Evolutionary conservation across 2,329 filamentous ascomycete species (phyloP), one percentile per base, ranked within the genome.

Genomic region (Phialemonium atrogriseum): DNA sequence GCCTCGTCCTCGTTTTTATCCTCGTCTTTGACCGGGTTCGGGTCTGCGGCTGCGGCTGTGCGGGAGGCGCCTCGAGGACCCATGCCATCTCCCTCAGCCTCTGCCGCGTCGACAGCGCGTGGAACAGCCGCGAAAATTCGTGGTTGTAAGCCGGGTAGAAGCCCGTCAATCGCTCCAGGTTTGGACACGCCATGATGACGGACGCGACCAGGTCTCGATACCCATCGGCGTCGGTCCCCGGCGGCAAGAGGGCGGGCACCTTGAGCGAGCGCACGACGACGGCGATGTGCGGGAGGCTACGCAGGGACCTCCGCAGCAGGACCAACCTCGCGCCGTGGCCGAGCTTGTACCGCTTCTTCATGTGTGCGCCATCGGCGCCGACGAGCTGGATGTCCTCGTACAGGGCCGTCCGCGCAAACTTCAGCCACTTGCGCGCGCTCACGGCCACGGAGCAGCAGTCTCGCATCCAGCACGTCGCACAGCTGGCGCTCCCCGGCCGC

Each of bases 381-480:
- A 71, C 58, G 5, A 80, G 56, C 38, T 71, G 66, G 18, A 80
- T 70, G 36, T 77, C 59, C 44, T 68, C 62, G 44, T 81, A 77
- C 61, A 77, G 48, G 10, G 65, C 64, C 13, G 54, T 51, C 13
- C 66, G 62, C 6, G 70, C 71, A 24, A 62, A 63, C 40, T 62
- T 64, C 43, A 66, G 56, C 56, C 70, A 68, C 43, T 68, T 74
- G 38, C 61, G 63, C 11, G 64, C 68, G 22, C 62, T 58, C 9
- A 73, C 35, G 9, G 66, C 60, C 24, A 77, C 48, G 24, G 62
- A 64, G 41, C 65, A 70, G 18, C 68, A 53, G 43, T 80, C 74
- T 29, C 76, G 62, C 70, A 77, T 76, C 69, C 71, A 77, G 49
- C 76, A 80, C 12, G 76, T 79, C 11, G 73, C 64, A 46, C 76